Percentiles rank a stretch among this genome's conserved stretches.
Conservation (phyloP, 352 stramenopile genomes). For the Phytophthora lateralis region DNA sequence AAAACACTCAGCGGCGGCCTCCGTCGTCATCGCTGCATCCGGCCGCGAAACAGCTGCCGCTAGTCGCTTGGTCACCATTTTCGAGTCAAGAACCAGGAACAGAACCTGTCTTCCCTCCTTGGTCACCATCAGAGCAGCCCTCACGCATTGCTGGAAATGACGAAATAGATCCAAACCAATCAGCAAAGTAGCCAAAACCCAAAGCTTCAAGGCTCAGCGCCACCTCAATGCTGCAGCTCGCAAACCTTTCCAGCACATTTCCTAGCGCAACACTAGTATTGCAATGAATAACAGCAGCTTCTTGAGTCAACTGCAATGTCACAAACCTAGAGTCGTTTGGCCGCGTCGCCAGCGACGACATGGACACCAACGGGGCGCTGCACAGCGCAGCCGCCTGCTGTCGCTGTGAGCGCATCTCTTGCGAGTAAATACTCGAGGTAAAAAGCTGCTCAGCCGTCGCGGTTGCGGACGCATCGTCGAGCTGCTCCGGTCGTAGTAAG, state of each 20-base stretch:
- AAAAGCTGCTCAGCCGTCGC: constrained; percentile 58
- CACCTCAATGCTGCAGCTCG: constrained; percentile 27
- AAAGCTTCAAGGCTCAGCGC: not conserved
- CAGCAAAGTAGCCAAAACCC: not conserved
- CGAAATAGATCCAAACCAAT: not conserved
- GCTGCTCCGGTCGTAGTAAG: constrained; percentile 26
- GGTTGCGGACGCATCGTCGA: constrained; percentile 17
- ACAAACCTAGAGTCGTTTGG: constrained; percentile 13
- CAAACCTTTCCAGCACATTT: constrained; percentile 4
- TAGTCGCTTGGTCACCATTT: constrained; percentile 32
- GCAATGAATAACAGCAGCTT: constrained; percentile 2
- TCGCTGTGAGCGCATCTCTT: constrained; percentile 29
- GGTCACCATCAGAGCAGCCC: constrained; percentile 13
- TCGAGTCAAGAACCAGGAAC: constrained; percentile 32
- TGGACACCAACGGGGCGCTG: constrained; percentile 36
- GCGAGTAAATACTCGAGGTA: constrained; percentile 50
- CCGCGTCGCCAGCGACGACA: constrained; percentile 34
- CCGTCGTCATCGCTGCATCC: constrained; percentile 17
- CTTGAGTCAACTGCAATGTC: constrained; percentile 4
- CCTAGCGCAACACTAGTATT: constrained; percentile 17
- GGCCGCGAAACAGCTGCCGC: constrained; percentile 19
- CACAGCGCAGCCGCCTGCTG: constrained; percentile 43
- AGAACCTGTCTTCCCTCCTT: constrained; percentile 19
- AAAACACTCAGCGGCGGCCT: constrained; percentile 29
- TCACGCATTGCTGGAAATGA: constrained; percentile 26